Base-by-base conservation (phyloP, 768 basidiomycete genomes). In the Hericium coralloides region DNA sequence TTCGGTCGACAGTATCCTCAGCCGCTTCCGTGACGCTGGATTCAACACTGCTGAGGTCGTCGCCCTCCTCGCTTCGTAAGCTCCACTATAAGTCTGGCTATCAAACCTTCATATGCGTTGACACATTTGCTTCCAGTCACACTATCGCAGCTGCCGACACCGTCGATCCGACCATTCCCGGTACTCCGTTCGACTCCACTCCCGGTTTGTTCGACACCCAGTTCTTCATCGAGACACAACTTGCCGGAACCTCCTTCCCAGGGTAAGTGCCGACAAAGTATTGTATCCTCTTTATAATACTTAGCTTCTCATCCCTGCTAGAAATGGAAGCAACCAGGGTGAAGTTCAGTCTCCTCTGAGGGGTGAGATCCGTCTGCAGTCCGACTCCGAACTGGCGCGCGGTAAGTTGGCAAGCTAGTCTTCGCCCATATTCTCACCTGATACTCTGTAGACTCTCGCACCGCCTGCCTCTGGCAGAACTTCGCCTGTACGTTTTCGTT, bases 381-480 rank as follows among this genome's bases (percentile, higher is more conserved):
- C 77, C 41, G 76, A 79, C 66, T 68, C 66, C 25, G 52, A 31
- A 14, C 23, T 68, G 37, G 63, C 61, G 15, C 61, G 63, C 48
- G 64, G 59, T 60, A 8, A 14, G 53, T 52, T n/a, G 17, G 31
- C 12, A n/a, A 38, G 50, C 25, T 41, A n/a, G 14, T 43, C 52
- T 18, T 14, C 3, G 17, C 31, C 38, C 12, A 12, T 8, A 41
- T 41, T 38, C 49, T 52, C 6, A 58, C 12, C 50, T 36, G 3
- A 48, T 20, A 38, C 12, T n/a, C n/a, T 8, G 9, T 55, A 68
- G 75, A 79, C 65, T 58, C 70, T 4, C 67, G 74, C 45, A 81
- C 79, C 20, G 71, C 75, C 14, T 79, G 79, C 68, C 61, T 63
- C 45, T 80, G 78, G 78, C 79, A 79, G 64, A 67, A 69, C 2